Evolutionary conservation across 345 rosid genomes (phyloP), one percentile per base, ranked within the genome.

Genomic region (Syzygium jambos): DNA sequence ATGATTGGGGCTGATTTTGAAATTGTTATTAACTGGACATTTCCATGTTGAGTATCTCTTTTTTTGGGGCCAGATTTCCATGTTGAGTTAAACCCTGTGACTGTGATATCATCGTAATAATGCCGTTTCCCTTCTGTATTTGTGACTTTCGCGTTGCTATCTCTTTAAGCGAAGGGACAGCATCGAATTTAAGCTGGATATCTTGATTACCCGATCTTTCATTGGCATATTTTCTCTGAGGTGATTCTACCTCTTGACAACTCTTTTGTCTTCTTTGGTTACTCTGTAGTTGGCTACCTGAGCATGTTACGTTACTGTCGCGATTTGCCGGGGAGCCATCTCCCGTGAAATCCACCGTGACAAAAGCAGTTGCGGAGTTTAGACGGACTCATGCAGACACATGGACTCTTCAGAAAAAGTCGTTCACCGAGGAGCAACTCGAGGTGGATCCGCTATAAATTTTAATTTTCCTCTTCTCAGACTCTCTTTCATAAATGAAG

Each of bases 301-400:
- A 94, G 91, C 98, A 95, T 87, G 97, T 96, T 85, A 98, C 99
- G 22, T 87, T 95, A 87, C 92, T 98, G 89, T 98, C 98, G 82
- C 96, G 95, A 68, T 98, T 98, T 80, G 93, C 93, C 13, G 91
- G 94, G 53, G 98, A 98, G 94, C 96, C 96, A 80, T 93, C 96
- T 11, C 99, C 98, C 21, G 91, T 98, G 88, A 98, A 95, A 93
- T 96, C 98, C 10, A 95, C 98, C 0, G 99, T 98, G 88, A 96
- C 99, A 30, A 98, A 98, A 93, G 98, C 98, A n/a, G 98, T 96
- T 84, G 99, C 99, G 15, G 99, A 98, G 93, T 96, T 96, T 91
- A 91, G 98, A 51, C 93, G 98, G 87, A 96, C 99, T 68, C 99
- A 98, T 91, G 99, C 99, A 38, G 99, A 98, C 88, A 98, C 95